These are phyloP conservation scores for Curvularia sp. DNA, from an alignment of 2,329 filamentous ascomycete genomes.

Conservation along the genomic window DNA sequence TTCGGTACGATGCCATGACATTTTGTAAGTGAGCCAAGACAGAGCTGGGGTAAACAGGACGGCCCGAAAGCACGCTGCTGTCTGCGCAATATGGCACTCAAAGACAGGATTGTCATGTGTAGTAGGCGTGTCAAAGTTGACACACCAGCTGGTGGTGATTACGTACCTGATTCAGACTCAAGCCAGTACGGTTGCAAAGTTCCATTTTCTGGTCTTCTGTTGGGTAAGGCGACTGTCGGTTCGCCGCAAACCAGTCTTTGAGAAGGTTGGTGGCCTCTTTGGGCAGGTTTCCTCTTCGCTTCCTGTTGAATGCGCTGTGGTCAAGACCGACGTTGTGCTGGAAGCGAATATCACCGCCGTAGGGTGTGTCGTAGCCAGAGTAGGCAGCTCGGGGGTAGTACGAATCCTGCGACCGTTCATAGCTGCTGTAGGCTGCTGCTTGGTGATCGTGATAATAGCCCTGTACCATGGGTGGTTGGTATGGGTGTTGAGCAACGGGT, in stretches of 20 bases:
- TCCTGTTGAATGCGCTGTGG: constrained; percentile 52
- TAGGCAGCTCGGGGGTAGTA: constrained; percentile 31
- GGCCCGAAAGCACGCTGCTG: constrained; percentile 12
- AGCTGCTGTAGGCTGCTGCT: constrained; percentile 24
- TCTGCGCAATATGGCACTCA: constrained; percentile 13
- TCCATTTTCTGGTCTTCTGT: constrained; percentile 88
- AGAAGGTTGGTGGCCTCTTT: constrained; percentile 87
- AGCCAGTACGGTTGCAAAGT: constrained; percentile 75
- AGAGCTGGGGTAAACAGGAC: not conserved
- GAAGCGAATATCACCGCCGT: constrained; percentile 40
- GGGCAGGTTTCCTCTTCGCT: constrained; percentile 83
- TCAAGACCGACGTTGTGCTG: constrained; percentile 40
- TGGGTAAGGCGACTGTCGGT: constrained; percentile 74
- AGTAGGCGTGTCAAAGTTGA: constrained; percentile 49
- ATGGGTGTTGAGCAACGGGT: constrained; percentile 16
- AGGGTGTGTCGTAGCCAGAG: constrained; percentile 29
- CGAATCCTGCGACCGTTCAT: constrained; percentile 29
- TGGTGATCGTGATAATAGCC: constrained; percentile 42
- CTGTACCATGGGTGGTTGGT: constrained; percentile 23
- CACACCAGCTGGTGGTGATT: constrained; percentile 1
- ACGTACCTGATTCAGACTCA: constrained; percentile 75
- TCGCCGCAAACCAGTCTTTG: constrained; percentile 73
- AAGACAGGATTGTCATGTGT: constrained; percentile 29
- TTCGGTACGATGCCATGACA: not conserved
- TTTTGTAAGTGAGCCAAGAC: not conserved